Evolutionary conservation across 352 stramenopile species (phyloP), one percentile per base, ranked within the genome.

Genomic region (Globisporangium barbulae): DNA sequence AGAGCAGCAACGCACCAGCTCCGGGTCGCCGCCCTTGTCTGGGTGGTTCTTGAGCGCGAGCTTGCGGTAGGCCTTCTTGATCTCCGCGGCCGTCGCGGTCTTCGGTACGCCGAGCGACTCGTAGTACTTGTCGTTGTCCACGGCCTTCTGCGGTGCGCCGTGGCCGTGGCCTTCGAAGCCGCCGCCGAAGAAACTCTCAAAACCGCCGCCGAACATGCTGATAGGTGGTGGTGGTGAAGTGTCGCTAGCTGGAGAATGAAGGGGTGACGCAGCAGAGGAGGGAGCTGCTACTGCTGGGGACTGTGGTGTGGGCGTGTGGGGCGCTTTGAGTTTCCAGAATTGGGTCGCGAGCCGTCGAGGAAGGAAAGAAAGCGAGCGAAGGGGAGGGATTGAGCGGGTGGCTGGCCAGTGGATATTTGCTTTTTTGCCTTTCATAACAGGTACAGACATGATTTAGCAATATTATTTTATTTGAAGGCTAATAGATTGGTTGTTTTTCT

Each of bases 21-120:
- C 97, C 47, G 97, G 90, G 79, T 99, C 97, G 64, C 98, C 98
- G 55, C 98, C 97, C 79, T 99, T 99, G 74, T 99, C 98, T 28
- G 97, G 97, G 79, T 99, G 97, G 75, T 99, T 98, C 76, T 95
- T 97, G 19, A 96, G 75, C 53, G 88, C 88, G 28, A 97, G 70
- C 71, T 97, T 97, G 61, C 89, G 83, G 73, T 96, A 97, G 7
- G 89, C 88, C 65, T 96, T 96, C 78, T 97, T 97, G 69, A 97
- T 93, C 68, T 97, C 89, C 8, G 79, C 85, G 8, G 74, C 76
- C 52, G 78, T 89, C 22, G 88, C 87, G 41, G 79, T 90, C 81
- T 97, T 97, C 28, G 82, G 37, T 35, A 97, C 84, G 61, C 90
- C 89, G 33, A 97, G 78, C 56, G 79, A 77, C 71, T 96, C 86